A percentile compares a stretch with the other conserved stretches of the same genome.
phyloP scores from a whole-genome alignment of 495 filamentous ascomycete species.

The Filosporella fistucella region DNA sequence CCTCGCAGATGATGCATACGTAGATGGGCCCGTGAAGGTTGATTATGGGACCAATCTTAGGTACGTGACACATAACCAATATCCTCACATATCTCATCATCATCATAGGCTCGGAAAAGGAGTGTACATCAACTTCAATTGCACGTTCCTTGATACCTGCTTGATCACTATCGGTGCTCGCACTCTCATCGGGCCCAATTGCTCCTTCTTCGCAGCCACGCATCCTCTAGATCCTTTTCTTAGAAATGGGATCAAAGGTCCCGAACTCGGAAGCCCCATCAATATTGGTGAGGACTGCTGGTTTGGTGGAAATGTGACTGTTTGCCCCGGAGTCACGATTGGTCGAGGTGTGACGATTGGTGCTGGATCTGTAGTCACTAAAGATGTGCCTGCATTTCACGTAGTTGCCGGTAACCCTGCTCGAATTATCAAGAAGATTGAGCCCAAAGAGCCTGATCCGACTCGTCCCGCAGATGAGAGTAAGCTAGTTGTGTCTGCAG shows the following conservation, averaged over 20 bases:
- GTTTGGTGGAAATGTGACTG: slow-evolving; percentile 73
- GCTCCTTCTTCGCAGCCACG: slow-evolving; percentile 64
- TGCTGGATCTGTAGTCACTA: slow-evolving; percentile 88
- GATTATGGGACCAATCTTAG: slow-evolving; percentile 76
- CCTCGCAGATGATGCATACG: slow-evolving; percentile 57
- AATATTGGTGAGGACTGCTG: slow-evolving; percentile 84
- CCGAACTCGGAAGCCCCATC: slow-evolving; percentile 73
- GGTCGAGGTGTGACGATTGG: slow-evolving; percentile 70
- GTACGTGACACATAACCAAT: slow-evolving; percentile 21
- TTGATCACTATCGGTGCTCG: slow-evolving; percentile 72
- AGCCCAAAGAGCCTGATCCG: slow-evolving; percentile 24
- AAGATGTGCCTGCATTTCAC: slow-evolving; percentile 63
- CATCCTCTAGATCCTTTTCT: slow-evolving; percentile 74
- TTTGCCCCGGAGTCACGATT: slow-evolving; percentile 76
- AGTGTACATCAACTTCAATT: slow-evolving; percentile 76
- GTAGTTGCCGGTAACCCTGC: slow-evolving; percentile 67
- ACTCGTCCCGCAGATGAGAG: slow-evolving; percentile 1
- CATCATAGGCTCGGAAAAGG: slow-evolving; percentile 47
- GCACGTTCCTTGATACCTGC: slow-evolving; percentile 73
- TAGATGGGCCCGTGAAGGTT: slow-evolving; percentile 65
- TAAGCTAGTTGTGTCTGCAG: slow-evolving; percentile 9
- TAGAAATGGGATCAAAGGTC: slow-evolving; percentile 68
- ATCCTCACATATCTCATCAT: not conserved
- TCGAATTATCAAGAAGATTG: slow-evolving; percentile 51
- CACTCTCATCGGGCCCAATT: slow-evolving; percentile 76